Conservation (phyloP, 2,329 filamentous ascomycete genomes). For the Fusarium sambucinum region DNA sequence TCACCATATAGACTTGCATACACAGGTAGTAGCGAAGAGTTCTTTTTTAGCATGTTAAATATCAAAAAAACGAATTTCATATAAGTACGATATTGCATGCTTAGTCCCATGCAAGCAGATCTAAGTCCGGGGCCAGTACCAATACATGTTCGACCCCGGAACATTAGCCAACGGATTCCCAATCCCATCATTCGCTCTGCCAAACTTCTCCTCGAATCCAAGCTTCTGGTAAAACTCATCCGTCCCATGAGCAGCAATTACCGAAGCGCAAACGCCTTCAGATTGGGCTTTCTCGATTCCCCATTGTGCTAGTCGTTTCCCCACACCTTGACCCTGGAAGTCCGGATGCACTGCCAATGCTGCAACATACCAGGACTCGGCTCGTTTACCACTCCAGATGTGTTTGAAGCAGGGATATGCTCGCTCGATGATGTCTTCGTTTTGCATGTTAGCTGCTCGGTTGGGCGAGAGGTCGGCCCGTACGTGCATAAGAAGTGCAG, state of each 20-base stretch:
- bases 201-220: constrained; percentile 37
- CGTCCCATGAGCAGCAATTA: constrained; percentile 54
- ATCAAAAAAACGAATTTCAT: no score
- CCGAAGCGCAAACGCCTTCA: constrained; percentile 55
- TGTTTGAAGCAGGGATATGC: constrained; percentile 33
- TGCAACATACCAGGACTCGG: constrained; percentile 54
- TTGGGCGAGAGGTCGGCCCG: constrained; percentile 23
- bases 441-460: constrained; percentile 22
- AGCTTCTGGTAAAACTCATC: constrained; percentile 54
- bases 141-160: constrained; percentile 30
- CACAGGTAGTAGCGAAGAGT: no score
- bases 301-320: constrained; percentile 56
- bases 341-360: constrained; percentile 55
- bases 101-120: no score
- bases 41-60: no score
- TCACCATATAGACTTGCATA: no score
- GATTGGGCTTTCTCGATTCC: constrained; percentile 54
- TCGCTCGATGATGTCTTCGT: constrained; percentile 34
- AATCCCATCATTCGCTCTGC: constrained; percentile 15
- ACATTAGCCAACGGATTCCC: constrained; percentile 33
- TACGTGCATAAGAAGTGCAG: constrained; percentile 27
- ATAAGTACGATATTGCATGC: no score
- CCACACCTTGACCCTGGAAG: constrained; percentile 54
- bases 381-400: constrained; percentile 39
- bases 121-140: constrained; percentile 33